Base-by-base conservation (phyloP, 2,329 filamentous ascomycete genomes). In the Polychaeton citri region DNA sequence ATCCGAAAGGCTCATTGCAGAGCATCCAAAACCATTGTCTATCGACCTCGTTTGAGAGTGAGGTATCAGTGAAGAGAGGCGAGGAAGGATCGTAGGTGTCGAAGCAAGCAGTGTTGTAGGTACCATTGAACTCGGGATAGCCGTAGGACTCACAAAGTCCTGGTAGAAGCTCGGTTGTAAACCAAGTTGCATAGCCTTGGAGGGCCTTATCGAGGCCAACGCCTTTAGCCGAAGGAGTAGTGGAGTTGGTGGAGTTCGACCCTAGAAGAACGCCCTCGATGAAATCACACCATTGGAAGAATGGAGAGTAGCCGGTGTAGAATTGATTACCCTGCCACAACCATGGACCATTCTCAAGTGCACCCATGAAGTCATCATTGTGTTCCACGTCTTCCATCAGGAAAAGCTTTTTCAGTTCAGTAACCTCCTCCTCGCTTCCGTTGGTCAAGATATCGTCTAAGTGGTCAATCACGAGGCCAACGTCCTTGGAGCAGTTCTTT, bases 1-100 rank as follows among this genome's bases (percentile, higher is more conserved):
- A 72, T 37, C 59, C 67, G 38, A 72, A 67, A n/a, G 74, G 72
- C 50, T 78, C 71, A 48, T 78, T 77, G 61, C 75, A 78, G 2
- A 66, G 60, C 54, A 76, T 64, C 73, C 74, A 79, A 6, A 61
- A 51, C 72, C 72, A 79, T 41, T 74, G 69, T 0, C 71, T 56
- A 43, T 70, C 61, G 21, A 58, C 45, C 0, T 47, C 36, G 48
- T 76, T 76, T 33, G 43, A 43, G 4, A 69, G 55, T 2, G 54
- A 58, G 13, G 49, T 54, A 49, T 78, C 69, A 3, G 64, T 69
- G 53, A 61, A 77, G 2, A 69, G 43, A 0, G 65, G 59, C 41
- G 59, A 71, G 15, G 56, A 59, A 5, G 58, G 42, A 44, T 76
- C 66, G 51, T 73, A 64, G 1, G 64, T 68, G 50, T 75, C 58